Percentiles rank a stretch among this genome's conserved stretches.
phyloP scores from a whole-genome alignment of 129 eudicot species.

The Daucus carota region DH1_v3.0 NC_030381.2:17230001-17230500 shows the following conservation, averaged over 20 bases:
- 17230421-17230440: neutral
- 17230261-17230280: conserved; percentile 69
- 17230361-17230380: conserved; percentile 10
- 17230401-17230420: neutral
- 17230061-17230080: conserved; percentile 59
- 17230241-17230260: conserved; percentile 92
- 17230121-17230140: neutral
- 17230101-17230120: conserved; percentile 80
- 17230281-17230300: conserved; percentile 33
- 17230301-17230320: conserved; percentile 33
- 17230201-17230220: conserved; percentile 66
- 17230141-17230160: neutral
- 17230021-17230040: conserved; percentile 92
- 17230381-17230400: neutral
- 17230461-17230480: neutral
- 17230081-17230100: conserved; percentile 89
- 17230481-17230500: neutral
- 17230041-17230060: conserved; percentile 65
- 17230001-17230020: conserved; percentile 88
- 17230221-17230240: conserved; percentile 92
- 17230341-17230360: too few species aligned
- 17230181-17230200: conserved; percentile 12
- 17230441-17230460: neutral
- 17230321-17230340: conserved; percentile 33
- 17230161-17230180: neutral